A percentile compares a stretch with the other conserved stretches of the same genome.
Conservation (phyloP, 108 stramenopile genomes). For the Aurantiochytrium sp. region DNA sequence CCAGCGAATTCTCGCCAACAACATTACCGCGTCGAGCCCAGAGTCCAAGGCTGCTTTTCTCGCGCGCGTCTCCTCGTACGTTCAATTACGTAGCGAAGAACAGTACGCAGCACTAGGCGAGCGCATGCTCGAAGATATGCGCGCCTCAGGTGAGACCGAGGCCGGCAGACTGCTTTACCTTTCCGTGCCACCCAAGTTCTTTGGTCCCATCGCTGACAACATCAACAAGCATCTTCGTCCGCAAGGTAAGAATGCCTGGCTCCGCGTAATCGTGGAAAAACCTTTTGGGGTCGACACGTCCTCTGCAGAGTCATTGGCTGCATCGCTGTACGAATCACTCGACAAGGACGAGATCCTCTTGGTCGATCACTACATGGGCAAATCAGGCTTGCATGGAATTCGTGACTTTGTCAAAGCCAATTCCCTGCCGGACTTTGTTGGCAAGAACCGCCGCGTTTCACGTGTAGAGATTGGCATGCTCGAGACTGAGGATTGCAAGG, state of each 20-base stretch:
- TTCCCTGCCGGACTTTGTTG: background rate
- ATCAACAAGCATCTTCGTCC: conserved; percentile 1
- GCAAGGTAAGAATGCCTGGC: background rate
- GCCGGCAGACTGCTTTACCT: background rate
- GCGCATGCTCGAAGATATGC: background rate
- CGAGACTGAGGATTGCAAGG: conserved; percentile 17
- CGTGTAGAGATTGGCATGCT: background rate
- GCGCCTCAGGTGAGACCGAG: background rate
- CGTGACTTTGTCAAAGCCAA: background rate
- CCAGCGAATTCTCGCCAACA: background rate
- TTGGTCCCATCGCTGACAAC: conserved; percentile 14
- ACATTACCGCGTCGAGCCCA: background rate
- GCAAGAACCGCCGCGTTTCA: background rate
- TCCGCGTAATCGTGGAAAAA: background rate
- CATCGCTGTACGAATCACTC: background rate
- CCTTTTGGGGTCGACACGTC: background rate
- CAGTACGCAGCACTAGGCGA: background rate
- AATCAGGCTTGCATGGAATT: background rate
- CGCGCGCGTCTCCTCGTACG: background rate
- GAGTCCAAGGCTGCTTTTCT: background rate
- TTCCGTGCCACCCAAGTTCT: conserved; percentile 5
- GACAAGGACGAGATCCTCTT: background rate
- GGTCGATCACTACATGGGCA: conserved; percentile 2
- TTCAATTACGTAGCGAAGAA: background rate
- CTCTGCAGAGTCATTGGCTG: background rate